Conservation (phyloP, 345 rosid genomes). For the Acer negundo region DNA sequence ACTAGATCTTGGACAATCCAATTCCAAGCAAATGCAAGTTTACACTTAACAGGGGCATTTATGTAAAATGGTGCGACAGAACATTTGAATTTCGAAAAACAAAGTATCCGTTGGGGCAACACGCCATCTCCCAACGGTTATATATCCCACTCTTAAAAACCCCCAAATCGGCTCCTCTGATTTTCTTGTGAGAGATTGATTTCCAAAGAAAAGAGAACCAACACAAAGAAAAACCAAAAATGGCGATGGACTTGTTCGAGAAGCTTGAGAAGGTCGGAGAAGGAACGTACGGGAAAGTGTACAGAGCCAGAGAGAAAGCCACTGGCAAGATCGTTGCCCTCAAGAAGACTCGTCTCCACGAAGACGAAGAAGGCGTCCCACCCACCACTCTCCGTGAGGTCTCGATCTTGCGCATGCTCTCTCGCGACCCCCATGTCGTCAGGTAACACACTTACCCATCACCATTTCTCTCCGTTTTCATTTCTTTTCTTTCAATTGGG, state of each 20-base stretch:
- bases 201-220: background rate
- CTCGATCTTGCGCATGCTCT: constrained; percentile 97
- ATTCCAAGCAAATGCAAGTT: no score
- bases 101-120: no score
- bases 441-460: constrained; percentile 34
- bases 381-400: constrained; percentile 98
- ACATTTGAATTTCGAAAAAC: constrained; percentile 22
- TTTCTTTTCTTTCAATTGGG: background rate
- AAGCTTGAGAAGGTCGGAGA: constrained; percentile 99
- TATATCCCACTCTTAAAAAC: background rate
- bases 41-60: background rate
- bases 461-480: background rate
- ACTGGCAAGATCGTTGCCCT: constrained; percentile 92
- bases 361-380: constrained; percentile 98
- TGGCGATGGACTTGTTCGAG: constrained; percentile 90
- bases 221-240: constrained; percentile 21
- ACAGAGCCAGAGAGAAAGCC: constrained; percentile 93
- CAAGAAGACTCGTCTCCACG: constrained; percentile 97
- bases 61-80: background rate
- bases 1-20: background rate
- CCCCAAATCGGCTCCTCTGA: background rate
- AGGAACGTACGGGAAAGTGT: constrained; percentile 96
- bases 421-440: constrained; percentile 90
- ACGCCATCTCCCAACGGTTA: constrained; percentile 8
- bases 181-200: background rate